Conservation (phyloP, 345 rosid genomes). For the Barbarea vulgaris region DNA sequence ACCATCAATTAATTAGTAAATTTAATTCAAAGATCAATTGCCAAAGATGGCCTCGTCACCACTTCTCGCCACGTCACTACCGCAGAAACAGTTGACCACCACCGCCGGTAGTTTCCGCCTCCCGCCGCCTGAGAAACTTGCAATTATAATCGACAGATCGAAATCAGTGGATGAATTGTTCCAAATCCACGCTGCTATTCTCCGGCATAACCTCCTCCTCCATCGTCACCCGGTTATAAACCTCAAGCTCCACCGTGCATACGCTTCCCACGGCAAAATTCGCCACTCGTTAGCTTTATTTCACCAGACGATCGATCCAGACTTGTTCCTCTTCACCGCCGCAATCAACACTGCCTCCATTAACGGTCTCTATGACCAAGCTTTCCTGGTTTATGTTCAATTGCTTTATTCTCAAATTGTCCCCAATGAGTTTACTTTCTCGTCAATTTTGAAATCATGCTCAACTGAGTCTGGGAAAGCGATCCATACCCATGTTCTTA, state of each 20-base stretch:
- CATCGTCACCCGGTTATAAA: conserved; percentile 54
- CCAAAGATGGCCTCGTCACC: conserved; percentile 46
- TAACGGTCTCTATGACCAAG: conserved; percentile 46
- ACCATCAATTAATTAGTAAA: not conserved
- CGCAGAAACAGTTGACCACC: conserved; percentile 15
- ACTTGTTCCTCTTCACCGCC: conserved; percentile 63
- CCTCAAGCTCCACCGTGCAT: conserved; percentile 86
- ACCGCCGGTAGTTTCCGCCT: conserved; percentile 21
- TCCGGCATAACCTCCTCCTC: conserved; percentile 65
- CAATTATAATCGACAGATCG: conserved; percentile 51
- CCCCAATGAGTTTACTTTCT: conserved; percentile 77
- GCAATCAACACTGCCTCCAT: conserved; percentile 56
- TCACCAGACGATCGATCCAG: conserved; percentile 50
- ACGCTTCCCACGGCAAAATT: conserved; percentile 61
- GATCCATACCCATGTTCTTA: conserved; percentile 60
- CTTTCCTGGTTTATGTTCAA: conserved; percentile 49
- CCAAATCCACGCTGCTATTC: conserved; percentile 73
- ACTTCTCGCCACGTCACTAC: conserved; percentile 31
- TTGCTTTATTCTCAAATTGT: conserved; percentile 51
- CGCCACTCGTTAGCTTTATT: conserved; percentile 57
- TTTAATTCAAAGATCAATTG: not conserved
- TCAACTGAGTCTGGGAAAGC: conserved; percentile 44
- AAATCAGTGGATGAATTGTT: conserved; percentile 45
- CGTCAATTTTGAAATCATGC: conserved; percentile 68
- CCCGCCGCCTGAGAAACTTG: conserved; percentile 52